A percentile compares a stretch with the other conserved stretches of the same genome.
These are phyloP conservation scores for Spirogloea muscicola DNA, from an alignment of 139 green algal genomes.

Conservation along the genomic window DNA sequence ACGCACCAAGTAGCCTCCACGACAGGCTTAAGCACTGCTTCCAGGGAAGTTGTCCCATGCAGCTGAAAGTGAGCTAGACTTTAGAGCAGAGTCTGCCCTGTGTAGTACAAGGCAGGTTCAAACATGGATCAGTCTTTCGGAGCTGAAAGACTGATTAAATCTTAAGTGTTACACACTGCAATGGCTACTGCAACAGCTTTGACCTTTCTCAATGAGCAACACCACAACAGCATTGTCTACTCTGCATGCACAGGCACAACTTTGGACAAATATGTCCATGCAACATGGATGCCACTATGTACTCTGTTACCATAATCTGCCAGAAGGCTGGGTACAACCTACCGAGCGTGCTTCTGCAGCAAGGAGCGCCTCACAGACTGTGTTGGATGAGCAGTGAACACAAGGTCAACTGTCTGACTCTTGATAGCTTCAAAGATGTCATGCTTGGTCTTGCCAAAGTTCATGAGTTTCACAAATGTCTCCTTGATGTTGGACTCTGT, in stretches of 20 bases:
- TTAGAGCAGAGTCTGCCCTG: no score
- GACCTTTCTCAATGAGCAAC: neutral
- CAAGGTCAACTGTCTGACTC: conserved; percentile 33
- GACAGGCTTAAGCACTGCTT: neutral
- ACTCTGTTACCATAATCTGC: no score
- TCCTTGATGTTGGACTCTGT: conserved; percentile 44
- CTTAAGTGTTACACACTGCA: neutral
- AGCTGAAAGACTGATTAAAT: neutral
- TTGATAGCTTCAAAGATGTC: conserved; percentile 39
- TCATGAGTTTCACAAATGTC: conserved; percentile 41
- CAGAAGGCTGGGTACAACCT: neutral
- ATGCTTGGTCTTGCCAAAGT: conserved; percentile 37
- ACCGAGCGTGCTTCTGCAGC: conserved; percentile 39
- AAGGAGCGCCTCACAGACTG: conserved; percentile 40
- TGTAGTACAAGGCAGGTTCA: no score
- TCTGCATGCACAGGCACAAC: neutral
- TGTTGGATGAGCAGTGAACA: conserved; percentile 43
- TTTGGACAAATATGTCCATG: neutral
- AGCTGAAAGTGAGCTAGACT: no score
- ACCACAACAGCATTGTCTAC: neutral
- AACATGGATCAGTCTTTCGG: no score
- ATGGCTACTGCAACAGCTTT: neutral
- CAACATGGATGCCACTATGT: neutral
- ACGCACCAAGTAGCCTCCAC: neutral
- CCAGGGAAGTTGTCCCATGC: neutral